Conservation (phyloP, 2,329 filamentous ascomycete species). For the Teratosphaeria viscida region DNA sequence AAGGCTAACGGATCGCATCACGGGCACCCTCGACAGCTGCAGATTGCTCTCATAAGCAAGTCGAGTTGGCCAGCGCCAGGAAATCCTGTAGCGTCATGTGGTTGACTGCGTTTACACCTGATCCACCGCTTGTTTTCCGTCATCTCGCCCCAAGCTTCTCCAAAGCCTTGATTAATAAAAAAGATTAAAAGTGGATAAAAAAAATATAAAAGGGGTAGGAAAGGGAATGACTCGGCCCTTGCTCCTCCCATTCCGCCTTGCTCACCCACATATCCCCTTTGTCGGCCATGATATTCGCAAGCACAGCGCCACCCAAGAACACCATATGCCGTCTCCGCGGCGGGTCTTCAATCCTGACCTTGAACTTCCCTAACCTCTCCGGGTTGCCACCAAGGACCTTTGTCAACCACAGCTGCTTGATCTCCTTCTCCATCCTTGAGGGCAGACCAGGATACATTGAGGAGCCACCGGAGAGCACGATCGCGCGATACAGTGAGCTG, state of each 20-base stretch:
- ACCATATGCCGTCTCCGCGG: slow-evolving; percentile 96
- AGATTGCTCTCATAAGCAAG: no score
- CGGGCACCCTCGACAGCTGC: no score
- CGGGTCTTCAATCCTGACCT: slow-evolving; percentile 97
- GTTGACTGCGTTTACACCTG: no score
- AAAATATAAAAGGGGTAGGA: no score
- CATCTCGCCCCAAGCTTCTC: slow-evolving; percentile 88
- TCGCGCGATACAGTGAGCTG: slow-evolving; percentile 88
- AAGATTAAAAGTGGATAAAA: no score
- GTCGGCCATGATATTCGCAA: slow-evolving; percentile 98
- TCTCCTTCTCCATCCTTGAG: slow-evolving; percentile 89
- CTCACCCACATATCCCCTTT: slow-evolving; percentile 99
- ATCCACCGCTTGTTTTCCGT: neutral
- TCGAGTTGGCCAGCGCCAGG: no score
- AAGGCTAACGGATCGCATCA: no score
- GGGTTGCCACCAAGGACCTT: slow-evolving; percentile 83
- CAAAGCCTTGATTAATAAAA: no score
- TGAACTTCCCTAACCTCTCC: slow-evolving; percentile 93
- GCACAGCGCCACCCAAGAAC: slow-evolving; percentile 91
- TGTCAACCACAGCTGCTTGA: slow-evolving; percentile 97
- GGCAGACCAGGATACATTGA: slow-evolving; percentile 98
- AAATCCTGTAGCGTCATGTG: no score
- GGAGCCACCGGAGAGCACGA: slow-evolving; percentile 90
- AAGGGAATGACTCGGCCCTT: slow-evolving; percentile 73
- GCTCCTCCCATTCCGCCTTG: slow-evolving; percentile 93